Percentiles rank a stretch among this genome's conserved stretches.
phyloP scores from a whole-genome alignment of 2,329 filamentous ascomycete genomes.

The Ophiostoma tasmaniense region DNA sequence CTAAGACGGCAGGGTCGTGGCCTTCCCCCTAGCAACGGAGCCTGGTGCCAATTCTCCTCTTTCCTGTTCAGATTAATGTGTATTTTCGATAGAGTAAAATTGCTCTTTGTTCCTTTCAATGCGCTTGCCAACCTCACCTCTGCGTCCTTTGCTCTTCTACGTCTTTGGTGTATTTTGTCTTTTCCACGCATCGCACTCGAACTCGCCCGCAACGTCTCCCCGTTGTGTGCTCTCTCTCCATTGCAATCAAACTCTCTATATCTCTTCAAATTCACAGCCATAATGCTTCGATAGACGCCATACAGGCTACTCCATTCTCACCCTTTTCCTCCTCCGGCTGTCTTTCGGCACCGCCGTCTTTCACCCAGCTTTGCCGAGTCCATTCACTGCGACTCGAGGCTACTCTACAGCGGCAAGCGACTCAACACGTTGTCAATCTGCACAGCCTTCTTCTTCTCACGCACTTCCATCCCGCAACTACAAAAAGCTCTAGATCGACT shows the following conservation, averaged over 20 bases:
- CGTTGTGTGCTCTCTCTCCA: not conserved
- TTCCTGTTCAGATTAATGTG: not conserved
- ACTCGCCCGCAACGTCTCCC: not conserved
- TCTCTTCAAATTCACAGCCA: not conserved
- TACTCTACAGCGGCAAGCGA: not conserved
- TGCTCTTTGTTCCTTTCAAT: constrained; percentile 8
- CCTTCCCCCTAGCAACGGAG: constrained; percentile 10
- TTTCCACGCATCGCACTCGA: not conserved
- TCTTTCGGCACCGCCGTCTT: not conserved
- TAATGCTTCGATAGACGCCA: not conserved
- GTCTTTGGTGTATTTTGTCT: not conserved
- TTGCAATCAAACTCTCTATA: not conserved
- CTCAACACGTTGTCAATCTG: not conserved
- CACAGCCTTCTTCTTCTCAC: not conserved
- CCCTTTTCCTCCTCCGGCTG: not conserved
- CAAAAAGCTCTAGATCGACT: not conserved
- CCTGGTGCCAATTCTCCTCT: not conserved
- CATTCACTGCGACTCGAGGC: not conserved
- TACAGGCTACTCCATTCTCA: not conserved
- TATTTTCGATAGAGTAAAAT: not conserved
- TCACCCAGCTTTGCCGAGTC: not conserved
- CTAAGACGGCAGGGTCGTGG: constrained; percentile 7
- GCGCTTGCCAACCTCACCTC: constrained; percentile 4
- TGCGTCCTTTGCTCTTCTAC: not conserved
- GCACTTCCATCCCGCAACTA: not conserved